phyloP scores from a whole-genome alignment of 441 rosid genomes.

The Adansonia grandidieri region DNA sequence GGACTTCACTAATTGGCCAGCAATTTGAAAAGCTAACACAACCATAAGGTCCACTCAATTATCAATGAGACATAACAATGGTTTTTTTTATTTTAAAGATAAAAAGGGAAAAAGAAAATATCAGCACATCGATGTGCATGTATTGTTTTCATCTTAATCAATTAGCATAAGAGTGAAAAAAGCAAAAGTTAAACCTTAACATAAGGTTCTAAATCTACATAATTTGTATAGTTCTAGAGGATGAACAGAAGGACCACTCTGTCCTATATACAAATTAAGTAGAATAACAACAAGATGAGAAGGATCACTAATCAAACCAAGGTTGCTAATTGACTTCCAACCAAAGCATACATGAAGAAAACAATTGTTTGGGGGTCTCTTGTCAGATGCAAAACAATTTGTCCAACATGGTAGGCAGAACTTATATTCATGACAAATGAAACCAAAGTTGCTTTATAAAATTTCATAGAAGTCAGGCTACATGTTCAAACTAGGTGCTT shows the following conservation, averaged over 20 bases:
- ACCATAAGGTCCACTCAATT: not conserved
- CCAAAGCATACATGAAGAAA: not conserved
- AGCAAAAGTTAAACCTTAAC: not conserved
- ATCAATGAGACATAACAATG: not conserved
- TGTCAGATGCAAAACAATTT: not conserved
- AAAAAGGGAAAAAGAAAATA: not conserved
- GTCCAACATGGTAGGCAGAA: not conserved
- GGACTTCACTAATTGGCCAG: not conserved
- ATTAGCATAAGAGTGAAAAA: not conserved
- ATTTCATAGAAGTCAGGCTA: too few species aligned
- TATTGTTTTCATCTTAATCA: constrained; percentile 5
- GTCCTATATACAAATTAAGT: not conserved
- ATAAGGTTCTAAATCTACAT: not conserved
- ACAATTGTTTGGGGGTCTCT: not conserved
- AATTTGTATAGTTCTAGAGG: not conserved
- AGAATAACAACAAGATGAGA: not conserved
- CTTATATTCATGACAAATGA: not conserved
- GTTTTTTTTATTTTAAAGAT: too few species aligned
- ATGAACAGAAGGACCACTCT: not conserved
- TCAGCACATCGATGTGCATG: not conserved
- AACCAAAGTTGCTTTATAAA: not conserved
- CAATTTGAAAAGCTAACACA: not conserved
- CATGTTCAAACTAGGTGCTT: too few species aligned
- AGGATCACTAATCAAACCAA: not conserved
- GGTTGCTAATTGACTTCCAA: not conserved